These are phyloP conservation scores for Heliamphora exappendiculata DNA, from an alignment of 148 eudicot genomes.

Conservation along the genomic window DNA sequence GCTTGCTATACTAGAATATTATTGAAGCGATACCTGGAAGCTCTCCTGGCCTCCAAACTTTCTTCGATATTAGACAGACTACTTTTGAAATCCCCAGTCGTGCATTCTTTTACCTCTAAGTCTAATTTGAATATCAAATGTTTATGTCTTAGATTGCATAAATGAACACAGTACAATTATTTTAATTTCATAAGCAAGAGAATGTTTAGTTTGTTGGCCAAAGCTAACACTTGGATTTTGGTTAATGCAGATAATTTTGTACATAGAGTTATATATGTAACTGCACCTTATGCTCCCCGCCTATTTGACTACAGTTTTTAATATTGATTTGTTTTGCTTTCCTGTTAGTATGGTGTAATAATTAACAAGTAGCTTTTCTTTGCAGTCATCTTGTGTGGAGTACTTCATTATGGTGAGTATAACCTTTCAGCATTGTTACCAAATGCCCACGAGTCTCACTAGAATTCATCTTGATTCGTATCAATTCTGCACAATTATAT, in stretches of 20 bases:
- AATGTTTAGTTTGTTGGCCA: neutral
- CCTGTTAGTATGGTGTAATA: neutral
- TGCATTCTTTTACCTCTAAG: constrained; percentile 40
- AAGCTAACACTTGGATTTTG: constrained; percentile 18
- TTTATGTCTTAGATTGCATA: neutral
- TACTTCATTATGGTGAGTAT: constrained; percentile 53
- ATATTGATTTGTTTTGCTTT: neutral
- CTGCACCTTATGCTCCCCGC: constrained; percentile 8
- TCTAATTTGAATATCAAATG: neutral
- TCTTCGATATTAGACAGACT: constrained; percentile 50
- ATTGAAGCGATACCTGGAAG: constrained; percentile 40
- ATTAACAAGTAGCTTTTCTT: neutral
- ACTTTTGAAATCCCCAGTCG: constrained; percentile 43
- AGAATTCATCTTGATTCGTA: constrained; percentile 33
- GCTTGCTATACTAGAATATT: constrained; percentile 47
- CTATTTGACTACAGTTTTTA: neutral
- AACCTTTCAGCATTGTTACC: constrained; percentile 53
- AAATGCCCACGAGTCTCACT: constrained; percentile 26
- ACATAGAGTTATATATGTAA: constrained; percentile 44
- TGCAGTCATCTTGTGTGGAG: constrained; percentile 52
- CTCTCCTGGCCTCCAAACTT: constrained; percentile 33
- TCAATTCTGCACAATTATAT: constrained; percentile 29
- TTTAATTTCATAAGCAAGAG: neutral
- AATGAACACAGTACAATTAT: neutral
- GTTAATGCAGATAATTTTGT: constrained; percentile 35